Base-by-base conservation (phyloP, 352 stramenopile genomes). In the Phytophthora pistaciae region DNA sequence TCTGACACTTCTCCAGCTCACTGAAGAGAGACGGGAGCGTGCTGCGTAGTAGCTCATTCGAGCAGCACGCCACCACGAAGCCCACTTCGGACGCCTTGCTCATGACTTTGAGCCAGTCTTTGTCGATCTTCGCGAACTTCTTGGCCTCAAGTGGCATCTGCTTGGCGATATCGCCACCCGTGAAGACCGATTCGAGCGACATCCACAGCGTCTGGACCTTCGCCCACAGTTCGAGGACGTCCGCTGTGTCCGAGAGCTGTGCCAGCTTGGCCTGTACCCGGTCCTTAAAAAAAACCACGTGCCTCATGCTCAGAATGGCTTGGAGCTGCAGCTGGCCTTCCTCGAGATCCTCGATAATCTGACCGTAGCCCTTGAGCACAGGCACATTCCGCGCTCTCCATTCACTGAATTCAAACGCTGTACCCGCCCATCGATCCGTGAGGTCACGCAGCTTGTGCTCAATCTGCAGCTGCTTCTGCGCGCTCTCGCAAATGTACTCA, bases 131-230 rank as follows among this genome's bases (percentile, higher is more conserved):
- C 6, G 85, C 89, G 62, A 98, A 98, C 66, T 97, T 97, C 72
- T 97, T 98, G 1, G 92, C 92, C 61, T 98, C 93, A 0, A 96
- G 57, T 3, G 93, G 93, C 91, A 98, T 97, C 70, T 98, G 92
- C 68, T 97, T 98, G 21, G 91, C 91, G 62, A 98, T 98, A 73
- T 98, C 93, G 10, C 91, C 92, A 23, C 93, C 91, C n/a, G 91
- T 96, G 66, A 98, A 98, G 9, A 98, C 93, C 6, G 86, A 96
- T 62, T 98, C 93, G 16, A 98, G 78, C 21, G 83, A 90, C 69
- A 93, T 96, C 93, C 93, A 98, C 29, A 98, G 73, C 9, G 87
- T 93, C 66, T 98, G 93, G 2, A 98, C 93, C 58, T 97, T 98
- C 40, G 96, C 77, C 92, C 92, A 98, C 21, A 96, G 73, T 70